Conservation (phyloP, 441 rosid genomes). For the Gossypium lobatum region DNA sequence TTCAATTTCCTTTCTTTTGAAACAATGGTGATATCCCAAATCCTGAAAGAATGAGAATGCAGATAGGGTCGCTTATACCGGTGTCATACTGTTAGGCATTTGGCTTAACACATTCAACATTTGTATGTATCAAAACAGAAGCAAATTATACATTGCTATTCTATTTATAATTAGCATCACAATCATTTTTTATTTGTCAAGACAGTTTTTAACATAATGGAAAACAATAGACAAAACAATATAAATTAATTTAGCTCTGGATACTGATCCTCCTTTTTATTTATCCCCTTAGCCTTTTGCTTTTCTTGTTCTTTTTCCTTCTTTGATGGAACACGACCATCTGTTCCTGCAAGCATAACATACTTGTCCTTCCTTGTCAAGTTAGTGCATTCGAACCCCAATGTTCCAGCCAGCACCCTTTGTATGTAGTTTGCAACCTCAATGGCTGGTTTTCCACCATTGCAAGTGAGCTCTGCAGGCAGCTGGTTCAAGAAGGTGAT, state of each 20-base stretch:
- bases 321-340: constrained; percentile 68
- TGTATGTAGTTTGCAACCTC: constrained; percentile 94
- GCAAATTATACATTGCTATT: constrained; percentile 8
- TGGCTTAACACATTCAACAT: neutral
- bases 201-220: constrained; percentile 3
- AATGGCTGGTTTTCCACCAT: constrained; percentile 75
- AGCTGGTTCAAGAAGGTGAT: constrained; percentile 80
- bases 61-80: neutral
- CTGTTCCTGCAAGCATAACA: constrained; percentile 77
- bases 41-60: constrained; percentile 3
- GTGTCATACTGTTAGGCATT: neutral
- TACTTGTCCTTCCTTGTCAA: constrained; percentile 92
- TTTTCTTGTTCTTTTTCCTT: constrained; percentile 29
- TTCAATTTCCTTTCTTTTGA: too few species aligned
- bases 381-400: constrained; percentile 85
- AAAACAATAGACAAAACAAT: constrained; percentile 18
- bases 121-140: neutral
- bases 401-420: constrained; percentile 70
- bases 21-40: neutral
- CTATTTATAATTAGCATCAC: constrained; percentile 15
- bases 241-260: neutral
- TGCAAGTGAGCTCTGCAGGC: constrained; percentile 69
- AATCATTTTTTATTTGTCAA: constrained; percentile 17
- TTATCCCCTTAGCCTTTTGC: neutral
- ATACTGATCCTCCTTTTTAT: neutral